Evolutionary conservation across 2,329 filamentous ascomycete species (phyloP), one percentile per base, ranked within the genome.

Genomic region (Aspergillus sergii): DNA sequence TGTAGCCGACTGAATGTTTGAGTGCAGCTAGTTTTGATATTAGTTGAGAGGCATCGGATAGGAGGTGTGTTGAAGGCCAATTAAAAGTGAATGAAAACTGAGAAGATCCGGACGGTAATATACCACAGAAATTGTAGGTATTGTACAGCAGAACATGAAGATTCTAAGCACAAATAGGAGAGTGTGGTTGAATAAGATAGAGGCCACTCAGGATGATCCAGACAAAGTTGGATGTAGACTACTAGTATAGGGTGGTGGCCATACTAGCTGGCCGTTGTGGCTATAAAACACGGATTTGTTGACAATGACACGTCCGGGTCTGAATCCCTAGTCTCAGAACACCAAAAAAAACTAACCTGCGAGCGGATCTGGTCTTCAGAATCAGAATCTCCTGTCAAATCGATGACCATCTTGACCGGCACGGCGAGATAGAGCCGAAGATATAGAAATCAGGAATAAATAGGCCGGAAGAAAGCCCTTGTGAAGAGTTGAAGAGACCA

Each of bases 341-440:
- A 16, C 19, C 48, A 34, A 3, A 34, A 21, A 26, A 26, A 41
- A 41, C 66, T 57, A 56, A 68, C 66, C 60, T 34, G 28, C 14
- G 50, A 30, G 19, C n/a, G 56, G 21, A 16, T 62, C 60, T 48
- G 61, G 23, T 65, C 65, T 23, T 71, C 71, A 1, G 69, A 61
- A 43, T 72, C 70, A 4, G 69, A 73, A 48, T 74, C 71, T 34
- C 57, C 43, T 0, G 71, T 74, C 16, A 74, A 54, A 55, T 74
- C 72, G 21, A 73, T 71, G 8, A 73, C 63, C 69, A 70, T 73
- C 5, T 30, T 60, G 36, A 46, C 41, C 41, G 28, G 12, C 16
- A 48, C 9, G n/a, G 5, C 23, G 41, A 32, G 39, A 51, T 32
- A 50, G 39, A 51, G 45, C n/a, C 23, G 46, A 23, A 53, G 51